Evolutionary conservation across 257 asterid genomes (phyloP).

Genomic region (Craterostigma plantagineum): DNA sequence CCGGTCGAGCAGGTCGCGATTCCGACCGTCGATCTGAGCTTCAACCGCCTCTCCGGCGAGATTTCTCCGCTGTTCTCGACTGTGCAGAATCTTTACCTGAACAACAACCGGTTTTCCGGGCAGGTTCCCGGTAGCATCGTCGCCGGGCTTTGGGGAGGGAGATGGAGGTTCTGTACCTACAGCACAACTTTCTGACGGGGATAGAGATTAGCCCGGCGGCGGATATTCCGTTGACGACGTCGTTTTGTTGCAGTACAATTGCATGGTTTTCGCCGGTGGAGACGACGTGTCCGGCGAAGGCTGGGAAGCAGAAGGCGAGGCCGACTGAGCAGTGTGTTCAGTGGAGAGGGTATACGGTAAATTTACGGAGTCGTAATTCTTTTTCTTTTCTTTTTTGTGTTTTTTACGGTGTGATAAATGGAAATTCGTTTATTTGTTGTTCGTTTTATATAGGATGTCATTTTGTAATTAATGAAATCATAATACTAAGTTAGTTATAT

Average conservation of each 20-base stretch:
- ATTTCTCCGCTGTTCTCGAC: conserved; percentile 61
- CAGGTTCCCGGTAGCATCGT: conserved; percentile 56
- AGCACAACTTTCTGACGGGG: conserved; percentile 85
- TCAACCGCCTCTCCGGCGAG: conserved; percentile 57
- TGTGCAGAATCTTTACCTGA: conserved; percentile 58
- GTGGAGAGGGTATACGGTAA: conserved; percentile 47
- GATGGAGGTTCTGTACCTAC: conserved; percentile 44
- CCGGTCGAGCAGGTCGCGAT: conserved; percentile 47
- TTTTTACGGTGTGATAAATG: too few species aligned
- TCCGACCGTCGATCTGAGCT: conserved; percentile 69
- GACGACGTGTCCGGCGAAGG: conserved; percentile 74
- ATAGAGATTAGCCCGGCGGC: conserved; percentile 64
- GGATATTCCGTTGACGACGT: conserved; percentile 53
- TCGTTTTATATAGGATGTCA: too few species aligned
- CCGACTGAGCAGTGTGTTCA: conserved; percentile 59
- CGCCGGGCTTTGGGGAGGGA: conserved; percentile 49
- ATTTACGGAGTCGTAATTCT: neutral
- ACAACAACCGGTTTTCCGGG: conserved; percentile 82
- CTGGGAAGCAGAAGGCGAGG: conserved; percentile 73
- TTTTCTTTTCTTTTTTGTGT: too few species aligned
- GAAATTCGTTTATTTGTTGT: too few species aligned
- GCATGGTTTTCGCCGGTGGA: conserved; percentile 76
- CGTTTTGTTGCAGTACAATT: conserved; percentile 86
- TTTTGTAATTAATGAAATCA: too few species aligned
- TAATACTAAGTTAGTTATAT: too few species aligned